A percentile compares a stretch with the other conserved stretches of the same genome.
Evolutionary conservation across 2,329 filamentous ascomycete species (phyloP).

Genomic region (Chaetomium olivaceum): DNA sequence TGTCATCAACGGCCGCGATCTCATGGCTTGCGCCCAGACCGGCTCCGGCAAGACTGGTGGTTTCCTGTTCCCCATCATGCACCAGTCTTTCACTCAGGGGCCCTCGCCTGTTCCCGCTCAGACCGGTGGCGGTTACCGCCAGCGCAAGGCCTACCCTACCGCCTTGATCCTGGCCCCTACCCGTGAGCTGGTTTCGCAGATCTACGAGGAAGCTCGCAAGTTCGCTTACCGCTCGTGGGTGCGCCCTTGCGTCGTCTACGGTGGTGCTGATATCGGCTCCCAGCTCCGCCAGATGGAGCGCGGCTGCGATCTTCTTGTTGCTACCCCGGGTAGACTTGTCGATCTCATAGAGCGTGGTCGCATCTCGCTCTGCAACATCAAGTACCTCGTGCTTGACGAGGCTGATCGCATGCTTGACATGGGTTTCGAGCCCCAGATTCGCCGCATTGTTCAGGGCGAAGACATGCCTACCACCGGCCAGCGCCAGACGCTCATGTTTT

Average conservation of each 20-base stretch:
- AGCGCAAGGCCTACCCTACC: slow-evolving; percentile 97
- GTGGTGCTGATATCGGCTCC: slow-evolving; percentile 97
- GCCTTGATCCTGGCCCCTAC: slow-evolving; percentile 94
- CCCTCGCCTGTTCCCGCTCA: slow-evolving; percentile 70
- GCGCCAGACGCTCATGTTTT: slow-evolving; percentile 99
- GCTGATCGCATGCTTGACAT: slow-evolving; percentile 99
- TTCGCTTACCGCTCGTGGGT: slow-evolving; percentile 99
- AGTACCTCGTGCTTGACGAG: slow-evolving; percentile 98
- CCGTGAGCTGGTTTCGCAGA: slow-evolving; percentile 97
- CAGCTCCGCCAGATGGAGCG: slow-evolving; percentile 98
- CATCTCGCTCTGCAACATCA: slow-evolving; percentile 97
- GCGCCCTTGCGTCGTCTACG: slow-evolving; percentile 95
- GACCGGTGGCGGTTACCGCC: slow-evolving; percentile 74
- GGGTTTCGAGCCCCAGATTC: slow-evolving; percentile 99
- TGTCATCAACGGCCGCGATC: slow-evolving; percentile 93
- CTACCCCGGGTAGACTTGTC: slow-evolving; percentile 94
- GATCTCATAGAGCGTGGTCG: slow-evolving; percentile 98
- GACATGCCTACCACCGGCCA: slow-evolving; percentile 85
- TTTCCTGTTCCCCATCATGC: slow-evolving; percentile 98
- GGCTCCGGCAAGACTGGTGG: slow-evolving; percentile 99
- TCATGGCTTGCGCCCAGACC: slow-evolving; percentile 99
- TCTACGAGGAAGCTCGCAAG: slow-evolving; percentile 96
- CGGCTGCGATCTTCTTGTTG: slow-evolving; percentile 94
- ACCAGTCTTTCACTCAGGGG: slow-evolving; percentile 91
- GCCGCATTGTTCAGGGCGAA: slow-evolving; percentile 95